Conservation (phyloP, 257 asterid genomes). For the Solanum neorickii region DNA sequence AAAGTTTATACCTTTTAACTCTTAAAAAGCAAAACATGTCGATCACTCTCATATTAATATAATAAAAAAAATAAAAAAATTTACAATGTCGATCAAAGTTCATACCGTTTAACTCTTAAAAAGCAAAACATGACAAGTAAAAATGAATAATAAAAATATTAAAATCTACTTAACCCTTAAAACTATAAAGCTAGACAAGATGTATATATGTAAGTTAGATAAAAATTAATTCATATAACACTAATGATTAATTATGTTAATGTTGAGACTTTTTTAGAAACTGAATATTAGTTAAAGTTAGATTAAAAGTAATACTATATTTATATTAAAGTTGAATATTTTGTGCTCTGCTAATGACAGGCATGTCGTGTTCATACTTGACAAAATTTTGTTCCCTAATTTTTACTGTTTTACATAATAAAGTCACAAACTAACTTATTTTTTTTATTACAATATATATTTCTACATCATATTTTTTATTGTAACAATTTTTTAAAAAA, state of each 20-base stretch:
- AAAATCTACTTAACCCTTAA: neutral
- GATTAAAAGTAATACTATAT: neutral
- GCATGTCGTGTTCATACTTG: slow-evolving; percentile 26
- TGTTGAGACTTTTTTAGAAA: slow-evolving; percentile 21
- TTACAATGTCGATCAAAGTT: accelerated
- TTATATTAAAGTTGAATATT: neutral
- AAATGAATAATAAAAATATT: too few relatives aligned
- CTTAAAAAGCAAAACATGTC: too few relatives aligned
- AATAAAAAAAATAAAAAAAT: neutral
- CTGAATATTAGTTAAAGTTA: slow-evolving; percentile 2
- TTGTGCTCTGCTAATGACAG: neutral
- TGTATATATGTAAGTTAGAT: neutral
- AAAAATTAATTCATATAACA: neutral
- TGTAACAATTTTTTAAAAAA: neutral
- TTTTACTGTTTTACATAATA: neutral
- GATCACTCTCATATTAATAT: too few relatives aligned
- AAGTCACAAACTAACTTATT: neutral
- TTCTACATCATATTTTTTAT: neutral
- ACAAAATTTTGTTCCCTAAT: neutral
- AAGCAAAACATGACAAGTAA: neutral
- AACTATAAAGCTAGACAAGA: neutral
- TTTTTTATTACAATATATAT: neutral
- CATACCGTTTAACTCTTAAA: neutral
- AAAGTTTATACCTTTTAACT: too few relatives aligned
- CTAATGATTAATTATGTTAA: neutral